Evolutionary conservation across 2,329 filamentous ascomycete genomes (phyloP), one percentile per base, ranked within the genome.

Genomic region (Ustilaginoidea virens): DNA sequence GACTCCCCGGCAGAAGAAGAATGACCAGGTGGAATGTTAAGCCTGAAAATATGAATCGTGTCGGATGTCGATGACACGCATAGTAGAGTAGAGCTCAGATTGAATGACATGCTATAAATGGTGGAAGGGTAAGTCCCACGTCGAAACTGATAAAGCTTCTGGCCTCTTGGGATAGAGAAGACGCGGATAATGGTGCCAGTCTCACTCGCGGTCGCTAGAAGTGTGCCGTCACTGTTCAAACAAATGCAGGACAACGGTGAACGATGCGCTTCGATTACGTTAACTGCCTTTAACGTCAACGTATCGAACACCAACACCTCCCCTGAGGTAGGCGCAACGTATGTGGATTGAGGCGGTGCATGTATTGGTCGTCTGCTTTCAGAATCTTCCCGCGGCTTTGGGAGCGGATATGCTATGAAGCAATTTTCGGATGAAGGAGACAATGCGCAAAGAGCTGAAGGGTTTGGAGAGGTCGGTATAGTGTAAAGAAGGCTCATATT

Each of bases 101-200:
- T 98, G 58, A 98, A 98, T 1, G 86, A 92, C 85, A 98, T 94
- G 69, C 85, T 92, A 58, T 86, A 94, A 42, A 98, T 98, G 23
- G 82, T 79, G 2, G 86, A 86, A 1, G 90, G 90, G 53, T 94
- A 94, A 3, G 87, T 94, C 24, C 90, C 90, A 38, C 90, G 74
- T 34, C 90, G 74, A 56, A 98, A 98, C 49, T 98, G 87, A 52
- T 86, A 96, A 12, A 98, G 66, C 52, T 96, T 98, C 45, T 87
- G 77, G 8, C 82, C 90, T 38, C 76, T 74, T 3, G 90, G 90
- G 2, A 98, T 73, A 1, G 82, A 83, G 53, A 98, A 98, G 29
- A 98, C 85, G 11, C 90, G 76, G 38, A 98, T 92, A 35, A 98
- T 92, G 1, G 90, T 98, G 38, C 90, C 90, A 30, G 92, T 98